Conservation (phyloP, 129 eudicot genomes). For the Flaveria trinervia region DNA sequence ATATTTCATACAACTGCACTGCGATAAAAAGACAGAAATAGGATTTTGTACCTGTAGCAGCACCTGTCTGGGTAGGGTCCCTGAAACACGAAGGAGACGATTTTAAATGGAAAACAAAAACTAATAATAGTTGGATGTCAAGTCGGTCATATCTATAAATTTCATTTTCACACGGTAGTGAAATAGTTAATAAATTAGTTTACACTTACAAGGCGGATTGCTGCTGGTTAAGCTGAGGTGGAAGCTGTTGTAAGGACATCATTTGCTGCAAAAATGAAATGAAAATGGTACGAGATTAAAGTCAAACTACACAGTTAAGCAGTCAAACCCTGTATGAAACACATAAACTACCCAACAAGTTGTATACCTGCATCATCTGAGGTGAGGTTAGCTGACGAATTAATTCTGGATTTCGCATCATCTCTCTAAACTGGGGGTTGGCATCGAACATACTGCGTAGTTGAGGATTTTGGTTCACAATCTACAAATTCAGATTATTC, state of each 20-base stretch:
- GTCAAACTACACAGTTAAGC: slow-evolving; percentile 10
- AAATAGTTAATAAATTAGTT: not conserved
- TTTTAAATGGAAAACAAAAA: not conserved
- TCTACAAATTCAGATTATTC: slow-evolving; percentile 36
- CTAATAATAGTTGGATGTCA: not conserved
- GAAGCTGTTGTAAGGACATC: slow-evolving; percentile 62
- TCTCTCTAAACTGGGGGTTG: slow-evolving; percentile 76
- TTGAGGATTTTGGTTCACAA: slow-evolving; percentile 69
- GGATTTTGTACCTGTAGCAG: slow-evolving; percentile 52
- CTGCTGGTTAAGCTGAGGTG: slow-evolving; percentile 66
- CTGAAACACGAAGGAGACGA: slow-evolving; percentile 42
- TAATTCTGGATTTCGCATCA: slow-evolving; percentile 73
- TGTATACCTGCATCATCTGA: slow-evolving; percentile 85
- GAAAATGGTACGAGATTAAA: not conserved
- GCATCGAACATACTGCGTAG: slow-evolving; percentile 61
- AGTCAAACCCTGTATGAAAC: not conserved
- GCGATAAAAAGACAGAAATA: not conserved
- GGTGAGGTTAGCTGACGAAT: slow-evolving; percentile 80
- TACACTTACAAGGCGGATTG: slow-evolving; percentile 63
- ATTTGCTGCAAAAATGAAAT: slow-evolving; percentile 57
- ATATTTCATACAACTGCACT: not conserved
- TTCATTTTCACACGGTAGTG: not conserved
- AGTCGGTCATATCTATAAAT: not conserved
- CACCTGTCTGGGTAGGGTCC: slow-evolving; percentile 61
- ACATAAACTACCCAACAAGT: not conserved